Evolutionary conservation across 2,329 filamentous ascomycete genomes (phyloP), one percentile per base, ranked within the genome.

Genomic region (Xylaria polymorpha): DNA sequence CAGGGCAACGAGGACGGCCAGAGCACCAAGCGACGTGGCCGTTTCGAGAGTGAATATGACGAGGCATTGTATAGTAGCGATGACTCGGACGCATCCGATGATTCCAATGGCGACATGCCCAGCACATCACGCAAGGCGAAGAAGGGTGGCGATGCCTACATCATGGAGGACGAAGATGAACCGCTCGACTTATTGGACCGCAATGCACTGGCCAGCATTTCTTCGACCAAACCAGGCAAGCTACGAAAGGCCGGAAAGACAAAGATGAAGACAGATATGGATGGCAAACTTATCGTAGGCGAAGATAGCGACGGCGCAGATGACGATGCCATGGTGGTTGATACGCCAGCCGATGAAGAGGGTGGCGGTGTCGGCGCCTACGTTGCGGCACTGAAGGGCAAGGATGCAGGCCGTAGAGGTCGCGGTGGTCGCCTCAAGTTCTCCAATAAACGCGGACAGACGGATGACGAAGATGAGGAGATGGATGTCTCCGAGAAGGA

Each of bases 1-100:
- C 88, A 85, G 35, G 86, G 83, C 8, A 86, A 83, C 20, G 87
- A 83, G 1, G 91, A 86, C 8, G 86, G 85, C 0, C 86, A 82
- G 74, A 84, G 81, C 22, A 82, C 75, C 74, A 82, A 83, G 74
- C 80, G 82, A 65, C 86, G 87, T 78, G 83, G 87, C 76, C 89
- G 90, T 68, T 97, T 97, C 78, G 94, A 94, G 81, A 97, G 92
- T 81, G 95, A 97, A 77, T 98, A 96, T 80, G 95, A 98, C 79
- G 92, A 97, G 80, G 94, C 95, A n/a, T 88, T 99, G 41, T 97
- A 98, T 78, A 94, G 94, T 78, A 93, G 89, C 73, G 91, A 89
- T 62, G 87, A 85, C 55, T 90, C 88, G 4, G 88, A 90, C 39
- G 88, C 85, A 7, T 88, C 86, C 1, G 90, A 88, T 66, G 87